These are phyloP conservation scores for Casuarina cunninghamiana DNA, from an alignment of 306 rosid genomes.

Conservation along the genomic window DNA sequence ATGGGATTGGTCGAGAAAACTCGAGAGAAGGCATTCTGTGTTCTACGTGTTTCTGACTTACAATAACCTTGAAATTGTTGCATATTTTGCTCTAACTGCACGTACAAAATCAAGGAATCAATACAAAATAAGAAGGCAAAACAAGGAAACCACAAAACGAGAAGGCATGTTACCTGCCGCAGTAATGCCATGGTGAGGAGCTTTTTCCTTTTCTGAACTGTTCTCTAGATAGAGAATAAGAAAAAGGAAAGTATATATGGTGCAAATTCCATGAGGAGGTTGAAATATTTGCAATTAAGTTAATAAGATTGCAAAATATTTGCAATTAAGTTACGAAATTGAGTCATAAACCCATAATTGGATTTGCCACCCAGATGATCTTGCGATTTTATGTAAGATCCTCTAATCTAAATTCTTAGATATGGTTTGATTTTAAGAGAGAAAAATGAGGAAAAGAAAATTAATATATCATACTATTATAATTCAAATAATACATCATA, in stretches of 20 bases:
- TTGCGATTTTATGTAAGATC: constrained; percentile 27
- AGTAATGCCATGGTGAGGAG: constrained; percentile 31
- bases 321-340: not conserved
- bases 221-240: not conserved
- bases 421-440: not conserved
- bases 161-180: constrained; percentile 31
- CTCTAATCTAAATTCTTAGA: constrained; percentile 10
- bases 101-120: constrained; percentile 8
- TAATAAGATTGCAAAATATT: not conserved
- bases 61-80: constrained; percentile 40
- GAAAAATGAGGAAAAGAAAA: no score
- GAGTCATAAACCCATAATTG: not conserved
- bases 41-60: constrained; percentile 24
- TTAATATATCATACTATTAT: no score
- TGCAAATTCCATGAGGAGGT: not conserved
- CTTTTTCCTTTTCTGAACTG: not conserved
- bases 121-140: not conserved
- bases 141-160: constrained; percentile 11
- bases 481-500: no score
- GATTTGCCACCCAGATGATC: constrained; percentile 7
- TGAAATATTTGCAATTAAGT: no score
- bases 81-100: constrained; percentile 40
- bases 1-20: constrained; percentile 24
- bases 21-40: constrained; percentile 34
- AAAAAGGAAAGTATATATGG: not conserved